Evolutionary conservation across 306 rosid genomes (phyloP).

Genomic region (Pueraria montana): DNA sequence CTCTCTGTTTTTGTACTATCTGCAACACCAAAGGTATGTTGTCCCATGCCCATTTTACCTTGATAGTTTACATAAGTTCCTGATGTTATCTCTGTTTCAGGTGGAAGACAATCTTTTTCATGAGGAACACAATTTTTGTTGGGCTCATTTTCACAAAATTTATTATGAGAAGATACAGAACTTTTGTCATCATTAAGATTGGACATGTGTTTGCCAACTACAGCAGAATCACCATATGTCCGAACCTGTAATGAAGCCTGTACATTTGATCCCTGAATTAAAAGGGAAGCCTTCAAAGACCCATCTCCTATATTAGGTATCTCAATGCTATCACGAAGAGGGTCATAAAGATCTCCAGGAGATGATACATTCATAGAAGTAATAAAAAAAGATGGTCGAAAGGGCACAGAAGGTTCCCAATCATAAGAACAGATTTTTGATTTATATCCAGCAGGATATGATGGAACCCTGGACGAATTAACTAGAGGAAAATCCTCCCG

Average conservation of each 20-base stretch:
- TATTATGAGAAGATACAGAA: slow-evolving; percentile 84
- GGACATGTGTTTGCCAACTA: slow-evolving; percentile 59
- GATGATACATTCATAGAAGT: slow-evolving; percentile 62
- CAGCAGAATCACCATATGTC: slow-evolving; percentile 58
- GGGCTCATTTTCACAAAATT: slow-evolving; percentile 58
- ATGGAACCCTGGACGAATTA: slow-evolving; percentile 51
- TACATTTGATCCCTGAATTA: slow-evolving; percentile 58
- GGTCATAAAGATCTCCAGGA: slow-evolving; percentile 73
- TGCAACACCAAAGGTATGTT: slow-evolving; percentile 50
- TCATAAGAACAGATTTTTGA: slow-evolving; percentile 59
- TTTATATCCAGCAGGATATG: slow-evolving; percentile 56
- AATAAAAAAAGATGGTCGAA: slow-evolving; percentile 83
- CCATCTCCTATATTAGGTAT: slow-evolving; percentile 74
- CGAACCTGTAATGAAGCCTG: slow-evolving; percentile 53
- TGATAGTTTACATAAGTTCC: slow-evolving; percentile 62
- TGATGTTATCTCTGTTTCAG: slow-evolving; percentile 69
- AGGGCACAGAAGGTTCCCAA: slow-evolving; percentile 97
- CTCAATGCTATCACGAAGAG: slow-evolving; percentile 79
- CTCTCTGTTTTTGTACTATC: slow-evolving; percentile 51
- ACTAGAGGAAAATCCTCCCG: slow-evolving; percentile 50
- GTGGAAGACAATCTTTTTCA: slow-evolving; percentile 59
- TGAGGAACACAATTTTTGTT: slow-evolving; percentile 53
- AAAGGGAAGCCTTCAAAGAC: slow-evolving; percentile 66
- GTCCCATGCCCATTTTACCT: slow-evolving; percentile 53
- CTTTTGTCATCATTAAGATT: slow-evolving; percentile 71